Percentiles rank a stretch among this genome's conserved stretches.
Evolutionary conservation across 1,284 basidiomycete genomes (phyloP).

Genomic region (Trametes polyzona): DNA sequence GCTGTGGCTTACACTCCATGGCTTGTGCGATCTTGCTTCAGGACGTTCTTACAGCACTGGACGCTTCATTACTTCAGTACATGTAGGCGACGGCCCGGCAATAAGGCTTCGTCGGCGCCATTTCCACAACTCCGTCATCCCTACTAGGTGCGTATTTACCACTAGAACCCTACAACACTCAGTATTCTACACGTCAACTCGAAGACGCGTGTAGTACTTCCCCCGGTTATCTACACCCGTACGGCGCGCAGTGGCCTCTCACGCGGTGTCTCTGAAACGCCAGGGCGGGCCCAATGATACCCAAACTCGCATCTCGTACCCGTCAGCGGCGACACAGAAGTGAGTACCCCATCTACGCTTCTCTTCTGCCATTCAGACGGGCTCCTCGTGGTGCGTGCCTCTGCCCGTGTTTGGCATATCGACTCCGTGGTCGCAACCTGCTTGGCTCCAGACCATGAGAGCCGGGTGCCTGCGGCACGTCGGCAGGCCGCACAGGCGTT

Average conservation of each 20-base stretch:
- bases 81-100: not conserved
- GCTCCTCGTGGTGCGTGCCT: not conserved
- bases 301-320: not conserved
- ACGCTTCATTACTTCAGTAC: not conserved
- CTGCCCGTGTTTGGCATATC: not conserved
- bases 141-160: not conserved
- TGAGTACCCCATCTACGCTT: not conserved
- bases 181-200: not conserved
- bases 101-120: not conserved
- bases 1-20: too few relatives aligned
- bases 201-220: not conserved
- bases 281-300: not conserved
- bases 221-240: not conserved
- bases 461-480: not conserved
- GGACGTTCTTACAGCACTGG: not conserved
- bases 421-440: not conserved
- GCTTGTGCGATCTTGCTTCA: too few relatives aligned
- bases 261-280: not conserved
- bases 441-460: not conserved
- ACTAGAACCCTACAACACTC: not conserved
- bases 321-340: not conserved
- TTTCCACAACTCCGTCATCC: not conserved
- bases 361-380: constrained; percentile 3
- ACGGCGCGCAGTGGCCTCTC: not conserved
- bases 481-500: not conserved